Base-by-base conservation (phyloP, 495 filamentous ascomycete genomes). In the Collariella sp. region DNA sequence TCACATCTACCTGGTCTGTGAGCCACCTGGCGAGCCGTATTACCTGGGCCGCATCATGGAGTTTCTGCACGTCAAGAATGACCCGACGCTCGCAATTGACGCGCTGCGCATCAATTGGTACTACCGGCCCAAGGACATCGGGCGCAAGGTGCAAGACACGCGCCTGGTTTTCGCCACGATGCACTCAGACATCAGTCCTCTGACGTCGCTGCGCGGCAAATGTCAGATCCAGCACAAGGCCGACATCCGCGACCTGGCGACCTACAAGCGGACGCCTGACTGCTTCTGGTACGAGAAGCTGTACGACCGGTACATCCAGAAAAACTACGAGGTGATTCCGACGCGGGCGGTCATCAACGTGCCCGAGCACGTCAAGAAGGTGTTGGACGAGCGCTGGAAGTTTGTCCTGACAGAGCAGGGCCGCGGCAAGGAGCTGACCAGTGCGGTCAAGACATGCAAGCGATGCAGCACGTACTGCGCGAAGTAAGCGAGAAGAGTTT, bases 1-100 rank as follows among this genome's bases (percentile, higher is more conserved):
- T 74, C 89, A 96, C 64, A 85, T 95, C 43, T 99, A 97, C 74
- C 81, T 97, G 58, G 84, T 99, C 52, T 99, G 90, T 72, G 93
- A 99, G 70, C 93, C 93, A 15, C 93, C 93, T 2, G 93, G 93
- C 35, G 93, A 99, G 67, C 94, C 93, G 22, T 99, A 99, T 71
- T 99, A 99, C 67, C 73, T 99, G 54, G 90, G 86, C 43, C 86
- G 93, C 52, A 90, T 99, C 65, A 97, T 99, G 91, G 94, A 97
- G 69, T 96, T 96, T 63, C 73, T 95, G 50, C 88, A 94, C 55
- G 76, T 78, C 54, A 83, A 87, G 55, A 88, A 90, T 53, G 79
- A 91, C 67, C 70, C 74, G 22, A 73, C 74, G 22, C 79, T 83
- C 48, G 82, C 88, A 15, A 83, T 99, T 52, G 91, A 96, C 66